Evolutionary conservation across 345 rosid genomes (phyloP).

Genomic region (Acer saccharum): DNA sequence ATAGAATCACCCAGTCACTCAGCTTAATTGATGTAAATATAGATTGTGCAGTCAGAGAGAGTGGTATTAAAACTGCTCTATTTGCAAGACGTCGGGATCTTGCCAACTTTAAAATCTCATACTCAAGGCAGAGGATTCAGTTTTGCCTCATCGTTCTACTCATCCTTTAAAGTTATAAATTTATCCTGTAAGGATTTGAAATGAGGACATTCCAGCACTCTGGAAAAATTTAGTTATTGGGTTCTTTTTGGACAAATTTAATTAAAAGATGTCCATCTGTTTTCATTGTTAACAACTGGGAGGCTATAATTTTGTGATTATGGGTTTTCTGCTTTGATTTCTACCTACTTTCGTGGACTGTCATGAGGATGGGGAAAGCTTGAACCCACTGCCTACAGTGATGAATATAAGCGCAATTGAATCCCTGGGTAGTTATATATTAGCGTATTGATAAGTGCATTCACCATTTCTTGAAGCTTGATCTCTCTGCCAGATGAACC

Average conservation of each 20-base stretch:
- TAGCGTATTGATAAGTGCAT: constrained; percentile 26
- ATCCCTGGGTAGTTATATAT: constrained; percentile 26
- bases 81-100: not conserved
- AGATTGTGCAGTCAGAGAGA: not conserved
- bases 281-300: not conserved
- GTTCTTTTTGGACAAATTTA: no score
- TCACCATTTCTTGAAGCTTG: constrained; percentile 30
- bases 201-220: not conserved
- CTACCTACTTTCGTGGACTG: not conserved
- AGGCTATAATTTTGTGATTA: not conserved
- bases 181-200: not conserved
- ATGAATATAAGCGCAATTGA: constrained; percentile 27
- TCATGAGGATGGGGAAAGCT: not conserved
- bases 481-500: constrained; percentile 11
- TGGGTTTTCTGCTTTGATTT: not conserved
- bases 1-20: not conserved
- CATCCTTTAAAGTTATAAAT: not conserved
- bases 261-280: not conserved
- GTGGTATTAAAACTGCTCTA: not conserved
- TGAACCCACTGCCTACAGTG: constrained; percentile 25
- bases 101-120: not conserved
- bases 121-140: not conserved
- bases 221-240: not conserved
- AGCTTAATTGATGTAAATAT: not conserved
- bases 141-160: not conserved